A percentile compares a stretch with the other conserved stretches of the same genome.
Conservation (phyloP, 805 yeast species). For the Priceomyces haplophilus region DNA sequence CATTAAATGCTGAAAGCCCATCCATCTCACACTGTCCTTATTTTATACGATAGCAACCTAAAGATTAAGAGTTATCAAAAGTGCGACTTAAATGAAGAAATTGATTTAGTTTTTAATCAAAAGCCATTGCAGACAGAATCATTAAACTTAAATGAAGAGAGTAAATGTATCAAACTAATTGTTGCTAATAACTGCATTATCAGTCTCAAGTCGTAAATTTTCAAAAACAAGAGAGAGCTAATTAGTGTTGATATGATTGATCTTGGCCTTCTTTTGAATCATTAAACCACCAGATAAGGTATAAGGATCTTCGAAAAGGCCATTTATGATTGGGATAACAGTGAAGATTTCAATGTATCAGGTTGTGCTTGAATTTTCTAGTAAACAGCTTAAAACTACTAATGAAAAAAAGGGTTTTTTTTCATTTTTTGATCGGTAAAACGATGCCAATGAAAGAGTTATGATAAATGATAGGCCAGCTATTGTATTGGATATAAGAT, state of each 20-base stretch:
- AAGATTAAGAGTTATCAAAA: background rate
- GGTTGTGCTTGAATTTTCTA: no score
- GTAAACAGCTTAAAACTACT: no score
- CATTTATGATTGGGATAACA: constrained; percentile 11
- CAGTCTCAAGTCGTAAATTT: constrained; percentile 26
- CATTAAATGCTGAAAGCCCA: background rate
- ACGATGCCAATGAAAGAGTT: no score
- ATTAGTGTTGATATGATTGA: constrained; percentile 15
- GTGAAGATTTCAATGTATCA: background rate
- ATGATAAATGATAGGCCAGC: no score
- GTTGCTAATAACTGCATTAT: constrained; percentile 18
- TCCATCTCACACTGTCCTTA: background rate
- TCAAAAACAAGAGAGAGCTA: constrained; percentile 11
- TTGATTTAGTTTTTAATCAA: no score
- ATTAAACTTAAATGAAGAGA: background rate
- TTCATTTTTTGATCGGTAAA: no score
- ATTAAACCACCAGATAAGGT: constrained; percentile 36
- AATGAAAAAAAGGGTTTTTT: no score
- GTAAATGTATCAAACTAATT: constrained; percentile 32
- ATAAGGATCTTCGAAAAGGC: constrained; percentile 50
- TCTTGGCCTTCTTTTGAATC: constrained; percentile 53
- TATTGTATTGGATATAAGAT: no score
- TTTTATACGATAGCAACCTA: background rate
- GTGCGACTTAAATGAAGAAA: background rate
- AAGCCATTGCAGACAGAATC: background rate